phyloP scores from a whole-genome alignment of 345 rosid species.

The Ricinus communis region DNA sequence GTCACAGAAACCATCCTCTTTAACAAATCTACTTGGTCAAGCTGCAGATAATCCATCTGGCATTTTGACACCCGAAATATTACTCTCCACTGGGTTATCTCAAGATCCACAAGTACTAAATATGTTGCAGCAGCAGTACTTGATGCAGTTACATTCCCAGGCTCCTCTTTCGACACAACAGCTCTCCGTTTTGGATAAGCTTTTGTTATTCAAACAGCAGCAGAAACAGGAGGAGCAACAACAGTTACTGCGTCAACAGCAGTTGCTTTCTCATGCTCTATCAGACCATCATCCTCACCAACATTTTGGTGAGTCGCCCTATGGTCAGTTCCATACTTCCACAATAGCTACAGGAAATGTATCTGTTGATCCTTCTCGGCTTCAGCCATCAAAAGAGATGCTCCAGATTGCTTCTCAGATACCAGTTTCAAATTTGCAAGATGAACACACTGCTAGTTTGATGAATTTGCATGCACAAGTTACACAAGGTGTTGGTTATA shows the following conservation, averaged over 20 bases:
- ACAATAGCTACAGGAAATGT: slow-evolving; percentile 46
- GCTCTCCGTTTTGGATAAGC: slow-evolving; percentile 62
- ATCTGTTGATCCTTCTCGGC: slow-evolving; percentile 51
- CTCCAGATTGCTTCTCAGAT: slow-evolving; percentile 52
- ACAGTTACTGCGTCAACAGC: slow-evolving; percentile 74
- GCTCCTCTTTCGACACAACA: slow-evolving; percentile 62
- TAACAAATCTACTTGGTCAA: slow-evolving; percentile 68
- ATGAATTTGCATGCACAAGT: slow-evolving; percentile 44
- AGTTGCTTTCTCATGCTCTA: slow-evolving; percentile 72
- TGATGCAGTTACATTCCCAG: slow-evolving; percentile 70
- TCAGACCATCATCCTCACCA: slow-evolving; percentile 62
- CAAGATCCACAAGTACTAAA: slow-evolving; percentile 71
- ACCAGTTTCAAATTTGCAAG: slow-evolving; percentile 46
- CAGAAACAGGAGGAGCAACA: slow-evolving; percentile 85
- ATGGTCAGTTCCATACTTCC: slow-evolving; percentile 49
- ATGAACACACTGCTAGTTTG: slow-evolving; percentile 38
- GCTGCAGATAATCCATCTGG: slow-evolving; percentile 53
- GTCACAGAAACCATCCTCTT: slow-evolving; percentile 46
- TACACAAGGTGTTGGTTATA: slow-evolving; percentile 36
- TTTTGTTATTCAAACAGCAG: slow-evolving; percentile 70
- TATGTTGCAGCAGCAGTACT: slow-evolving; percentile 79
- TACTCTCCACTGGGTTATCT: slow-evolving; percentile 53
- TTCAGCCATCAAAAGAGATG: slow-evolving; percentile 53
- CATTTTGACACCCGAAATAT: slow-evolving; percentile 52
- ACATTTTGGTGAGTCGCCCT: slow-evolving; percentile 53